Percentiles rank a stretch among this genome's conserved stretches.
phyloP scores from a whole-genome alignment of 768 basidiomycete species.

The Tylopilus felleus region DNA sequence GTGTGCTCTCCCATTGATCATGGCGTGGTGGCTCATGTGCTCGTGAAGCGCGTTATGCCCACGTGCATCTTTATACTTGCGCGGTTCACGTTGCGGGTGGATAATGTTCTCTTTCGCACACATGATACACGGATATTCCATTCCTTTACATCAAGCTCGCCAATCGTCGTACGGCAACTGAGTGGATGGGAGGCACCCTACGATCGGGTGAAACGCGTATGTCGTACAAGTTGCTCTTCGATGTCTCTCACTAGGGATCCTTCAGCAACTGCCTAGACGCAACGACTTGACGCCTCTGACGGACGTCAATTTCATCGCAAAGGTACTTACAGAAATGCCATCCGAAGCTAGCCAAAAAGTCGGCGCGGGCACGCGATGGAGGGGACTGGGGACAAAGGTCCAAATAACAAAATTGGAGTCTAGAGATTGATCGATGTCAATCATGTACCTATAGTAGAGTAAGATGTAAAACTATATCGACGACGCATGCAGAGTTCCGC shows the following conservation, averaged over 20 bases:
- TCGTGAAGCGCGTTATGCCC: conserved; percentile 92
- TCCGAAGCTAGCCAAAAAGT: conserved; percentile 51
- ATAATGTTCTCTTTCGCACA: conserved; percentile 88
- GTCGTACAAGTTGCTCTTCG: conserved; percentile 17
- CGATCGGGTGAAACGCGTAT: conserved; percentile 70
- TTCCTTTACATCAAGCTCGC: conserved; percentile 61
- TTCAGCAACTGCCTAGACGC: conserved; percentile 61
- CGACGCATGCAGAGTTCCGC: not conserved
- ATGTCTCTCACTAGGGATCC: not conserved
- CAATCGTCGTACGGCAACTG: conserved; percentile 70
- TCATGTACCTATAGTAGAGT: not conserved
- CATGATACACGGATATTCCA: conserved; percentile 91
- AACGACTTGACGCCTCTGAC: conserved; percentile 88
- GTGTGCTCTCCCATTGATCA: conserved; percentile 27
- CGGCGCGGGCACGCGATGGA: conserved; percentile 81
- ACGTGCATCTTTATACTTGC: conserved; percentile 87
- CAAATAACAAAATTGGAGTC: conserved; percentile 43
- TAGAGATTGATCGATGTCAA: not conserved
- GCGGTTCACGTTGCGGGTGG: conserved; percentile 91
- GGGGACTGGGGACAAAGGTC: conserved; percentile 65
- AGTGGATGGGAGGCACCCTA: conserved; percentile 93
- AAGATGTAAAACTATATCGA: not conserved
- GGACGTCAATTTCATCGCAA: conserved; percentile 78
- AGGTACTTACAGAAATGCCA: conserved; percentile 63
- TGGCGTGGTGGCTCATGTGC: not conserved